Evolutionary conservation across 176 grass and related monocot species (phyloP).

Genomic region (maize (Zea mays)): Zm-B73-REFERENCE-NAM-5.0 NC_050099.1:243631501-243632000

Average conservation of each 20-base stretch:
- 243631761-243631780: neutral
- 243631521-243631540: neutral
- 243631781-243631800: no score
- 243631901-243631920: slow-evolving; percentile 69
- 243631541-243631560: slow-evolving; percentile 13
- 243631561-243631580: slow-evolving; percentile 16
- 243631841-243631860: slow-evolving; percentile 22
- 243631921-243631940: slow-evolving; percentile 96
- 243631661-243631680: neutral
- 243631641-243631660: neutral
- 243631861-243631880: slow-evolving; percentile 17
- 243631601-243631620: neutral
- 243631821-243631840: neutral
- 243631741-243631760: neutral
- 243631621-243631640: neutral
- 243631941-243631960: slow-evolving; percentile 93
- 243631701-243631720: neutral
- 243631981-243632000: slow-evolving; percentile 63
- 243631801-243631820: neutral
- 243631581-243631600: slow-evolving; percentile 10
- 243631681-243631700: neutral
- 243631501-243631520: neutral
- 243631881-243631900: slow-evolving; percentile 2
- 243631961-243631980: slow-evolving; percentile 87
- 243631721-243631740: neutral